Percentiles rank a stretch among this genome's conserved stretches.
These are phyloP conservation scores for Tricholoma sp. DNA, from an alignment of 768 basidiomycete genomes.

Conservation along the genomic window DNA sequence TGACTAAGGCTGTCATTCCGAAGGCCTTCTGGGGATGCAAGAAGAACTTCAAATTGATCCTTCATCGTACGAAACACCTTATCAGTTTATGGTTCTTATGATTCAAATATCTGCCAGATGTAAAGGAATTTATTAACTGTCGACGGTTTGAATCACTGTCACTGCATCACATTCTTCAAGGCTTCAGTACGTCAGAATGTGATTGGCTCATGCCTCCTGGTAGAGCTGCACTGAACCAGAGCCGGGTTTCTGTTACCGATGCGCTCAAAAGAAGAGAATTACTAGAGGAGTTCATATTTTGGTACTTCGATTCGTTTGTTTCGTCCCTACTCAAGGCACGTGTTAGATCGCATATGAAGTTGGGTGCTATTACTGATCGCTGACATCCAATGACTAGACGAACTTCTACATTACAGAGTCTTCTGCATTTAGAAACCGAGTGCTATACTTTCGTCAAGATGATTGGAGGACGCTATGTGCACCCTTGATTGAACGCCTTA, in stretches of 20 bases:
- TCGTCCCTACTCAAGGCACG: constrained; percentile 72
- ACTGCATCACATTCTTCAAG: constrained; percentile 73
- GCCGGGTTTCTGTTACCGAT: constrained; percentile 59
- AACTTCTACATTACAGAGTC: constrained; percentile 95
- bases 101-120: constrained; percentile 38
- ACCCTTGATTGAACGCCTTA: constrained; percentile 77
- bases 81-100: background rate
- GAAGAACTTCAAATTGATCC: constrained; percentile 56
- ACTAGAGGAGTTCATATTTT: constrained; percentile 85
- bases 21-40: constrained; percentile 73
- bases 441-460: constrained; percentile 91
- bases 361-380: background rate
- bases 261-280: constrained; percentile 73
- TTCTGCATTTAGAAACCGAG: constrained; percentile 72
- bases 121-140: constrained; percentile 66
- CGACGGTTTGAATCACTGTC: constrained; percentile 80
- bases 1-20: constrained; percentile 70
- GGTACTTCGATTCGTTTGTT: constrained; percentile 90
- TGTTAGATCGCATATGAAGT: background rate
- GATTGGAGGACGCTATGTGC: constrained; percentile 85
- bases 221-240: constrained; percentile 29
- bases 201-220: constrained; percentile 67
- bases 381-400: constrained; percentile 46
- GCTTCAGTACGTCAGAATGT: constrained; percentile 68
- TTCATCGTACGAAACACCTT: constrained; percentile 40